These are phyloP conservation scores for Globisporangium heterothallicum DNA, from an alignment of 352 stramenopile genomes.

Conservation along the genomic window DNA sequence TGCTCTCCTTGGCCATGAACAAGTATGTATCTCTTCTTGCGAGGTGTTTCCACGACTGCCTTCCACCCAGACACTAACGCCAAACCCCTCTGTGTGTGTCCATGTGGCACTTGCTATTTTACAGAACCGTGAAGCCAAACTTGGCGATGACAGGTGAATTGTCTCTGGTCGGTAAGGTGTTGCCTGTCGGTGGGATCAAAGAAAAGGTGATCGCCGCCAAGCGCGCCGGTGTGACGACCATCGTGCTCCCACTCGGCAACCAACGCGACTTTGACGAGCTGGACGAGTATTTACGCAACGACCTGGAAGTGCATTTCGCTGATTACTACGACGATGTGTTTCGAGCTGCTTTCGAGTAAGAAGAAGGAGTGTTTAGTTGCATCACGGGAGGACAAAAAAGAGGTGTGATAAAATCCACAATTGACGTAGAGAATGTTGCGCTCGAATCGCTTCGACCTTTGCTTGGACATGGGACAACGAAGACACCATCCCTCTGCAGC, in stretches of 20 bases:
- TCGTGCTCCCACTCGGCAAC: conserved; percentile 94
- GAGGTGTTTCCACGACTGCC: conserved; percentile 10
- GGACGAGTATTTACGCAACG: conserved; percentile 95
- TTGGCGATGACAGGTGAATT: conserved; percentile 98
- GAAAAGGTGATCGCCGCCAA: conserved; percentile 99
- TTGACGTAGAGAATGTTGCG: too few species aligned
- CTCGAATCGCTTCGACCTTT: too few species aligned
- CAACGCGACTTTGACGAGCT: conserved; percentile 96
- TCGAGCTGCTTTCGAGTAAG: conserved; percentile 89
- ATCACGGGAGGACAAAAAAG: background rate
- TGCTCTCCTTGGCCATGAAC: conserved; percentile 94
- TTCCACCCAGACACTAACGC: conserved; percentile 4
- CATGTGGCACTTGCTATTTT: conserved; percentile 4
- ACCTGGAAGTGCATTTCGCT: conserved; percentile 95
- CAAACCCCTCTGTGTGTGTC: too few species aligned
- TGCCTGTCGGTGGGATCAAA: conserved; percentile 99
- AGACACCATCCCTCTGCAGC: too few species aligned
- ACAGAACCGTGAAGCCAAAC: conserved; percentile 89
- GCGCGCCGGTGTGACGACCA: conserved; percentile 90
- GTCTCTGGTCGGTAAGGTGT: conserved; percentile 96
- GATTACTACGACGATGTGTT: conserved; percentile 96
- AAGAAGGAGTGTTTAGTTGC: conserved; percentile 3
- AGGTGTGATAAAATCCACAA: background rate
- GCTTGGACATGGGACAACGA: too few species aligned
- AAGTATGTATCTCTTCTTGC: conserved; percentile 46